Base-by-base conservation (phyloP, 1,284 basidiomycete species). In the Microbotryomycetes sp. region DNA sequence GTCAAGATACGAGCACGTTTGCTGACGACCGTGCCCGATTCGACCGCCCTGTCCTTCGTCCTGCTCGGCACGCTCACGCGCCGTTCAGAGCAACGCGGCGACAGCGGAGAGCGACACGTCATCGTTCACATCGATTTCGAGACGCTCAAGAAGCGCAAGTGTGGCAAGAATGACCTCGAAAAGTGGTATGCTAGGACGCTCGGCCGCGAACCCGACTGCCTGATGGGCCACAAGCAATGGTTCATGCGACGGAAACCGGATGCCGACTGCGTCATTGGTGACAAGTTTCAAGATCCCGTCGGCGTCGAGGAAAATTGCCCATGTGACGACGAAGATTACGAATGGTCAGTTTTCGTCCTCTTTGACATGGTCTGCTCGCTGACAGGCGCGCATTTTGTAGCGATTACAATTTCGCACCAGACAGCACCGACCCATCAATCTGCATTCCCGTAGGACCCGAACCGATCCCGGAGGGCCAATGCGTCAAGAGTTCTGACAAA, bases 221-320 rank as follows among this genome's bases (percentile, higher is more conserved):
- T 98, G 26, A 93, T 98, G 90, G 94, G 94, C 2, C 90, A 91
- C 74, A 92, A 88, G 87, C 94, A 97, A 86, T 97, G 88, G 85
- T 98, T 96, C 75, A 81, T 77, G 62, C 84, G 94, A 27, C 82
- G 93, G 72, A 97, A 91, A 77, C 74, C 83, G 0, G 82, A 88
- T 64, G 89, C 86, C 1, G 79, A 91, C 66, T 98, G 94, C 72
- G 93, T 89, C 67, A 86, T 98, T n/a, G 89, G 88, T 5, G 81
- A 93, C 67, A 91, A 97, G 76, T 97, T 89, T 77, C 78, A 81
- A 31, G 91, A 94, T 71, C 91, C 91, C 1, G 82, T 87, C 6
- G 84, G 82, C 29, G 83, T 88, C 63, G 88, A 91, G 65, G 90
- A 94, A 55, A 78, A 82, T 55, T 98, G 94, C 75, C 75, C 81